Base-by-base conservation (phyloP, 352 stramenopile genomes). In the Globisporangium radiosum region DNA sequence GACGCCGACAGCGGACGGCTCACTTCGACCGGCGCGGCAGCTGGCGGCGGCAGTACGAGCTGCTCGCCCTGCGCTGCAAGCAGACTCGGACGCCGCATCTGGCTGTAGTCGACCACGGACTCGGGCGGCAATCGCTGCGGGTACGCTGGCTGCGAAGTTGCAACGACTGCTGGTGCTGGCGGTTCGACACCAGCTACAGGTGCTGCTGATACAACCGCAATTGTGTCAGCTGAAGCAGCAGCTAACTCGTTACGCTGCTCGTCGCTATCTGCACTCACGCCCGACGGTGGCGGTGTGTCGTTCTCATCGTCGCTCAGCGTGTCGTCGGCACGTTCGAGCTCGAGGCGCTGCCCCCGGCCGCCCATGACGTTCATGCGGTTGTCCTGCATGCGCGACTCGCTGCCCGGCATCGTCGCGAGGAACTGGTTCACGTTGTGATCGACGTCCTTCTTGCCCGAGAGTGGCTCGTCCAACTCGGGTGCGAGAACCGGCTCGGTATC, bases 301-400 rank as follows among this genome's bases (percentile, higher is more conserved):
- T 54, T 54, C 36, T 51, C 39, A 13, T 43, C 54, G 17, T 56
- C 48, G 25, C 68, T 71, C 15, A 15, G 17, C 40, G 25, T 42
- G 44, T 60, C 37, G 14, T 56, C 52, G 11, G 54, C 25, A 15
- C 60, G 49, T 42, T 90, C 82, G 40, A 96, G 78, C 63, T 94
- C 79, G 19, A 97, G 70, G 52, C 90, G 81, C 47, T 96, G 87
- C 8, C 87, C 88, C 65, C 93, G 78, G 33, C 93, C 93, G 47
- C 93, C 92, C 76, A 98, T 88, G 9, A 98, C 85, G 47, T 93
- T 97, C 59, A 97, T 94, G 17, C 82, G 69, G 40, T 75, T 81
- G 62, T 96, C 97, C 54, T 90, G 90, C 47, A 97, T 97, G 48
- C 91, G 92, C 47, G 75, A 85, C 72, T 98, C 93, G 45, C 77